Evolutionary conservation across 2,329 filamentous ascomycete species (phyloP), one percentile per base, ranked within the genome.

Genomic region (Colletotrichum cuscutae): DNA sequence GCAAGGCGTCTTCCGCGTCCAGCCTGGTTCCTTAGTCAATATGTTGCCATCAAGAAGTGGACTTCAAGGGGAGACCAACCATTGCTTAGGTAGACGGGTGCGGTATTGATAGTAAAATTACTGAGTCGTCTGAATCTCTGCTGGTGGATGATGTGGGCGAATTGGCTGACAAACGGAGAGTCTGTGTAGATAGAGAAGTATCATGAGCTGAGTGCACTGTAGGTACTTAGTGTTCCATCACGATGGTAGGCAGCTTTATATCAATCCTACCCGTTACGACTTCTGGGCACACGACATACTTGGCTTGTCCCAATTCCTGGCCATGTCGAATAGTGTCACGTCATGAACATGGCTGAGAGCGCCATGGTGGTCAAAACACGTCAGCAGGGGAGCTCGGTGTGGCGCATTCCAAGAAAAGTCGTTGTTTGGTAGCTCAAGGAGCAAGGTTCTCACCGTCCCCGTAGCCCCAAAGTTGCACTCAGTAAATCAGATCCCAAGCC

Each of bases 1-100:
- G 74, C 74, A n/a, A 74, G 68, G 57, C 74, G 74, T 62, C 72
- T 65, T 61, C 74, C 61, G 5, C 72, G 72, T 59, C 68, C 62
- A 26, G 72, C 54, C 71, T 73, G 32, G 7, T 3, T 12, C 12
- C 11, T 4, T n/a, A 37, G 58, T 28, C 49, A 28, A 15, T 3
- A 13, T 4, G 5, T 19, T 42, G 52, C 24, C 12, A 12, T 26
- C 32, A n/a, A 7, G 42, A 49, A 19, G 8, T 49, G 42, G 19
- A 49, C 19, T 49, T 49, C n/a, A 19, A 49, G 19, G 19, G 19
- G 19, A 19, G 5, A 11, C 42, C 19, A 22, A 49, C 42, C 42
- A 49, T 49, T 49, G 13, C 24, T n/a, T 5, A 54, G 22, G 11
- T 13, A 22, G 42, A 19, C 19, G 7, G 19, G 2, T 49, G 3